Conservation (phyloP, 441 rosid species). For the Bruguiera hainesii region DNA sequence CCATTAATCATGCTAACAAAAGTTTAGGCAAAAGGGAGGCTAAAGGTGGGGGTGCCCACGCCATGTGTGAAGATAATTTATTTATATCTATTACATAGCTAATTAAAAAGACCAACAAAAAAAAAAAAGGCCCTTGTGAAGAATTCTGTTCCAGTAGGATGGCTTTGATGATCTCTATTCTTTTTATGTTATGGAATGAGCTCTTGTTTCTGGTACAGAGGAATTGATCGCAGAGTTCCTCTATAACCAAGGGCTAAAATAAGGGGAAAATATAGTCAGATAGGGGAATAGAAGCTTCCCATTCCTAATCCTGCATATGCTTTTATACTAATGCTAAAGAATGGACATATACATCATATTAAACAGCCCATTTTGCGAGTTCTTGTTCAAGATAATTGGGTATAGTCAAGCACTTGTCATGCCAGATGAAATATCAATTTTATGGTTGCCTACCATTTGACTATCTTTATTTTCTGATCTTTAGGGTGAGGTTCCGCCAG, state of each 20-base stretch:
- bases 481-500: too few relatives aligned
- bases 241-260: background rate
- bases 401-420: background rate
- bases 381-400: background rate
- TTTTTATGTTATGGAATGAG: too few relatives aligned
- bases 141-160: too few relatives aligned
- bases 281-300: conserved; percentile 5
- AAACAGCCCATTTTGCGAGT: background rate
- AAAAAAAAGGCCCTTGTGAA: background rate
- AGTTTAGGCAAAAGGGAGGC: conserved; percentile 27
- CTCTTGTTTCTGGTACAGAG: too few relatives aligned
- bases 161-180: background rate
- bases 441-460: too few relatives aligned
- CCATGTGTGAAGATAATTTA: background rate
- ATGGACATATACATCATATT: background rate
- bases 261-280: background rate
- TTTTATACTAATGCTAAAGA: background rate
- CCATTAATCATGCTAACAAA: conserved; percentile 32
- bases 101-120: background rate
- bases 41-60: conserved; percentile 5
- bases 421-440: background rate
- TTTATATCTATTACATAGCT: background rate
- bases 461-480: too few relatives aligned
- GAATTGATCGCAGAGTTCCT: background rate
- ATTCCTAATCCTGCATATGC: conserved; percentile 12